Percentiles rank a stretch among this genome's conserved stretches.
These are phyloP conservation scores for Naganishia sp. DNA, from an alignment of 1,284 basidiomycete species.

Conservation along the genomic window DNA sequence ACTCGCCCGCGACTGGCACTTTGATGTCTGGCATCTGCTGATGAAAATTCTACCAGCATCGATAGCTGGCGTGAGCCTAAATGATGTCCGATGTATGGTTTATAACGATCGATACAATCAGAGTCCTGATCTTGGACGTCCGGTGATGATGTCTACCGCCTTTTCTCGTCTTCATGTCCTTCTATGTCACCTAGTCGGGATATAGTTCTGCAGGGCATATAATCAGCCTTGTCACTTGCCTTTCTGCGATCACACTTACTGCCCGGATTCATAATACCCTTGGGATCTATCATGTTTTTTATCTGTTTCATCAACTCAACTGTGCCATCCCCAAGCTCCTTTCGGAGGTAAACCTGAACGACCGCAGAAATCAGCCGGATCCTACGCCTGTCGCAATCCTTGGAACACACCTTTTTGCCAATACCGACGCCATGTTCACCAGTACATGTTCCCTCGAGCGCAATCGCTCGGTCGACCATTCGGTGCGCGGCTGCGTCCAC, in stretches of 20 bases:
- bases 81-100: no score
- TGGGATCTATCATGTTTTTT: conserved; percentile 71
- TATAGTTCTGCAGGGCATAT: not conserved
- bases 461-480: conserved; percentile 56
- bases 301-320: conserved; percentile 76
- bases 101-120: no score
- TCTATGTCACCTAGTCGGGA: not conserved
- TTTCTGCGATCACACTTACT: conserved; percentile 42
- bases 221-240: not conserved
- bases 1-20: no score
- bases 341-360: conserved; percentile 59
- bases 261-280: conserved; percentile 76
- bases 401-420: conserved; percentile 61
- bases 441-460: conserved; percentile 57
- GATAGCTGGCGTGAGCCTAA: no score
- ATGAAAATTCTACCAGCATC: no score
- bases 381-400: not conserved
- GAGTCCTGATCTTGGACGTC: no score
- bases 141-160: no score
- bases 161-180: no score
- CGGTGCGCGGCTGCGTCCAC: conserved; percentile 56
- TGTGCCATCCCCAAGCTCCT: conserved; percentile 74
- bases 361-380: not conserved
- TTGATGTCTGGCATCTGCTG: no score
- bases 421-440: conserved; percentile 82